phyloP scores from a whole-genome alignment of 164 flowering plant species.

The Santalum album region DNA sequence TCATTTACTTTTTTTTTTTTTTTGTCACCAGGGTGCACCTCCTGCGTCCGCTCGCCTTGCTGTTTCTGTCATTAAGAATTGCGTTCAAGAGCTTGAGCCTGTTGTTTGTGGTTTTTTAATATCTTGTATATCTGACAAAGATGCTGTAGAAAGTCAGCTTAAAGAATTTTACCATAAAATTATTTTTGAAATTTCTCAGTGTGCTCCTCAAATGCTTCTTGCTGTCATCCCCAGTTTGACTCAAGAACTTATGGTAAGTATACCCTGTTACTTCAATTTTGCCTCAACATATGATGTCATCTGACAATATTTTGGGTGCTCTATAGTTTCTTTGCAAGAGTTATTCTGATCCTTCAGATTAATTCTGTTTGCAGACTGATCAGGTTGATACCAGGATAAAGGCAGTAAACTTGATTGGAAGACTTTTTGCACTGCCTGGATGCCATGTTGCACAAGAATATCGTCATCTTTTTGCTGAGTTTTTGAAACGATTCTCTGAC shows the following conservation, averaged over 20 bases:
- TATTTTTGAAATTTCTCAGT: conserved; percentile 53
- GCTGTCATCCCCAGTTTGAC: conserved; percentile 72
- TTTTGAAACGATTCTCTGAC: conserved; percentile 80
- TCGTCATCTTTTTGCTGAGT: conserved; percentile 60
- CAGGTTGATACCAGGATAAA: conserved; percentile 93
- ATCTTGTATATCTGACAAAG: conserved; percentile 62
- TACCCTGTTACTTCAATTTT: neutral
- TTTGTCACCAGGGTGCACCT: conserved; percentile 38
- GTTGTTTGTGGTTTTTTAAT: conserved; percentile 51
- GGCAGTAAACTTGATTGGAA: conserved; percentile 71
- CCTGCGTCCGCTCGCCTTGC: conserved; percentile 63
- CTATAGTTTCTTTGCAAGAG: neutral
- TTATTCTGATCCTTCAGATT: neutral
- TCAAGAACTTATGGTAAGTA: conserved; percentile 66
- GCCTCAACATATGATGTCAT: neutral
- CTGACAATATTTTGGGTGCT: neutral
- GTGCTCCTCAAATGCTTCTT: conserved; percentile 78
- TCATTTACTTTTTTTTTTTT: neutral
- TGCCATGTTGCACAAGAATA: conserved; percentile 45
- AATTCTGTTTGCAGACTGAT: conserved; percentile 49
- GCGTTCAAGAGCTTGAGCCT: conserved; percentile 55
- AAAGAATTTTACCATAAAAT: conserved; percentile 81
- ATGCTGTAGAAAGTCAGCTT: conserved; percentile 46
- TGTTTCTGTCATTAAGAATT: conserved; percentile 50
- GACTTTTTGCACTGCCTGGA: conserved; percentile 52